Percentiles rank a stretch among this genome's conserved stretches.
Evolutionary conservation across 1,284 basidiomycete species (phyloP).

Genomic region (Cystobasidium pallidum): DNA sequence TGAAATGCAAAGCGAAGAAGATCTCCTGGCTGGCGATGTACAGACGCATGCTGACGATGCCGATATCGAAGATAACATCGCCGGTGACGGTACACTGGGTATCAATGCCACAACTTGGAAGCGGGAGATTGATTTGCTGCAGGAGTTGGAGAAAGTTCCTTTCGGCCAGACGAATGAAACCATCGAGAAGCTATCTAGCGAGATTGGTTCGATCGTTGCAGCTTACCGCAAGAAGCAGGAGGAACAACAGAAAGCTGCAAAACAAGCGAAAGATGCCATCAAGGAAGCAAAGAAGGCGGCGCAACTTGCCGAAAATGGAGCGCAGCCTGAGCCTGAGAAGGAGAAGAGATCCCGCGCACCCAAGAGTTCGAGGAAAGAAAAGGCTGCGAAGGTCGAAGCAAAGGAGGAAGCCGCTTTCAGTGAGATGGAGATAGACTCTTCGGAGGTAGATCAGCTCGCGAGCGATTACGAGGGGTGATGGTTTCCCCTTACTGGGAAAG

Average conservation of each 20-base stretch:
- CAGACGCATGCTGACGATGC: conserved; percentile 13
- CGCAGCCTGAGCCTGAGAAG: background rate
- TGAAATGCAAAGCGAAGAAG: conserved; percentile 57
- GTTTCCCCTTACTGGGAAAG: no score
- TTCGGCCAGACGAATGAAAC: conserved; percentile 20
- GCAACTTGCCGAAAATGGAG: conserved; percentile 23
- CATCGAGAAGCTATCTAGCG: conserved; percentile 17
- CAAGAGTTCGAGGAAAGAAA: conserved; percentile 1
- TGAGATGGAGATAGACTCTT: conserved; percentile 29
- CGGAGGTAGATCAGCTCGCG: conserved; percentile 25
- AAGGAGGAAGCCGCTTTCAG: background rate
- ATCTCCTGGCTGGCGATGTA: conserved; percentile 8
- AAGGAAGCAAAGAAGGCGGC: conserved; percentile 23
- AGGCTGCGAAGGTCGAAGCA: conserved; percentile 22
- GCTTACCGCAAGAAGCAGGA: conserved; percentile 1
- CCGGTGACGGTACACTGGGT: background rate
- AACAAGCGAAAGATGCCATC: conserved; percentile 33
- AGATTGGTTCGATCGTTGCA: conserved; percentile 28
- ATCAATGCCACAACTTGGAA: conserved; percentile 63
- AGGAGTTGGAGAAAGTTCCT: conserved; percentile 56
- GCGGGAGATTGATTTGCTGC: conserved; percentile 68
- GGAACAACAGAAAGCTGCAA: conserved; percentile 9
- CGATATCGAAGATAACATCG: conserved; percentile 16
- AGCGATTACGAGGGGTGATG: conserved; percentile 24
- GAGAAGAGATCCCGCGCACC: conserved; percentile 11